Percentiles rank a stretch among this genome's conserved stretches.
These are phyloP conservation scores for Saksenaea oblongispora DNA, from an alignment of 371 early-diverging fungal species.

Conservation along the genomic window DNA sequence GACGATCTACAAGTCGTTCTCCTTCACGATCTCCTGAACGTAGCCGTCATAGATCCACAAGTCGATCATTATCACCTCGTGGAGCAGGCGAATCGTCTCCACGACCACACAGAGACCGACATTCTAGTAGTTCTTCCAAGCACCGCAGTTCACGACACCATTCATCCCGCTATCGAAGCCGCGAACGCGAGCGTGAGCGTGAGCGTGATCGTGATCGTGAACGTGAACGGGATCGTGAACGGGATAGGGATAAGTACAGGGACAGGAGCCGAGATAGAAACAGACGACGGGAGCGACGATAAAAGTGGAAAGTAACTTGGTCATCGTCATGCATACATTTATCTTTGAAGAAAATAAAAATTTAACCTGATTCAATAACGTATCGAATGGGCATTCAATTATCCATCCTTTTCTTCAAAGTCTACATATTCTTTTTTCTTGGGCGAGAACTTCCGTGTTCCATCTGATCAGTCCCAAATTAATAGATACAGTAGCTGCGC, in stretches of 20 bases:
- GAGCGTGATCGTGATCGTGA: constrained; percentile 16
- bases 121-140: constrained; percentile 20
- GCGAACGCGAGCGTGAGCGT: constrained; percentile 30
- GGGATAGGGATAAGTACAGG: constrained; percentile 29
- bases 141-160: constrained; percentile 36
- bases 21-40: constrained; percentile 11
- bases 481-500: too few species aligned
- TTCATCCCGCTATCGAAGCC: constrained; percentile 36
- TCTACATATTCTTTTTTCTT: too few species aligned
- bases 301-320: background rate
- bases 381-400: too few species aligned
- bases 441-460: too few species aligned
- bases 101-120: constrained; percentile 15
- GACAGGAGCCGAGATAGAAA: constrained; percentile 26
- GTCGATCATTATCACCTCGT: background rate
- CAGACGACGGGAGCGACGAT: constrained; percentile 16
- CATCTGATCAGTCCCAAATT: too few species aligned
- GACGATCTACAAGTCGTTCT: constrained; percentile 21
- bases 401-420: too few species aligned
- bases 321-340: background rate
- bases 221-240: constrained; percentile 17
- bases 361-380: background rate
- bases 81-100: constrained; percentile 9
- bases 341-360: constrained; percentile 1
- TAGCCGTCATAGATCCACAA: constrained; percentile 9